Percentiles rank a stretch among this genome's conserved stretches.
Evolutionary conservation across 225 moss, liverwort and hornwort species (phyloP).

Genomic region (Pleurozium schreberi): DNA sequence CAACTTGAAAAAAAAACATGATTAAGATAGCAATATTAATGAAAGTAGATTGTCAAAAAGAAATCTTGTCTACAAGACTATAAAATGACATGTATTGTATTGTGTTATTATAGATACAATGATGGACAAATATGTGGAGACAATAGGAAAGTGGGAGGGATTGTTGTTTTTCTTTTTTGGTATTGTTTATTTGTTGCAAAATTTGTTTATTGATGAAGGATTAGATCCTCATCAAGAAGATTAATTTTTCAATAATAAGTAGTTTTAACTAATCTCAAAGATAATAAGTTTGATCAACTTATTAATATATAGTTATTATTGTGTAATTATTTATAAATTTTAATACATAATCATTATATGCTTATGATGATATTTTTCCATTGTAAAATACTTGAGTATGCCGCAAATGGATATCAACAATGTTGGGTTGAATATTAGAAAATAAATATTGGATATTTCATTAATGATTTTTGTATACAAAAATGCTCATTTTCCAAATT

Average conservation of each 20-base stretch:
- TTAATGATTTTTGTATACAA: not conserved
- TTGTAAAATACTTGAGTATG: not conserved
- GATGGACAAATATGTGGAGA: conserved; percentile 19
- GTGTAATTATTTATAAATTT: not conserved
- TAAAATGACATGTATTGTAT: not conserved
- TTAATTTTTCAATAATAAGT: too few species aligned
- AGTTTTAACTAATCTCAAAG: not conserved
- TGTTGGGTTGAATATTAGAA: not conserved
- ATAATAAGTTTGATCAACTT: not conserved
- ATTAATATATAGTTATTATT: not conserved
- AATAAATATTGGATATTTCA: not conserved
- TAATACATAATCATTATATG: not conserved
- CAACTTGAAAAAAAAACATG: too few species aligned
- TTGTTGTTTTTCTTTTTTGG: conserved; percentile 8
- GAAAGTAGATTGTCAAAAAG: not conserved
- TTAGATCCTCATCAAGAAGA: not conserved
- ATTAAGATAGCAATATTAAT: not conserved
- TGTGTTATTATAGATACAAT: not conserved
- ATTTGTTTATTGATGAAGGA: not conserved
- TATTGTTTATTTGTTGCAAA: conserved; percentile 1
- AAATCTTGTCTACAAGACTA: not conserved
- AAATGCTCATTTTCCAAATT: not conserved
- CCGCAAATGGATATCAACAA: not conserved
- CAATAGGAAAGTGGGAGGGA: conserved; percentile 24
- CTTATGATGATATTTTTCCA: too few species aligned